Evolutionary conservation across 2,329 filamentous ascomycete genomes (phyloP).

Genomic region (Talaromyces sp.): DNA sequence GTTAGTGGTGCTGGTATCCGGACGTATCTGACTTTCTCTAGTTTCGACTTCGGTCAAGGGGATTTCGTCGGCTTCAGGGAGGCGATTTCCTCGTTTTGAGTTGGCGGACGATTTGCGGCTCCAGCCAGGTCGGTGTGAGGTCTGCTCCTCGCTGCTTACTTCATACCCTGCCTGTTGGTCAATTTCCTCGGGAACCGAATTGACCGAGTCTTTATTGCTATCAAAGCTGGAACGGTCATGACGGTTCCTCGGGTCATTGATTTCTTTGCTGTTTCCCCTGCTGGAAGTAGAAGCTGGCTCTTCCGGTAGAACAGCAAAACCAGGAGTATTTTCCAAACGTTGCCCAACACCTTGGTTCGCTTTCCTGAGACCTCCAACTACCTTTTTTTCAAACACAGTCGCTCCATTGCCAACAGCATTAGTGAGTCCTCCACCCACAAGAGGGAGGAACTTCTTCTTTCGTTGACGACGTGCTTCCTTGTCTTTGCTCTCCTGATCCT

Average conservation of each 20-base stretch:
- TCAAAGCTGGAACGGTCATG: slow-evolving; percentile 15
- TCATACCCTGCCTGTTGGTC: neutral
- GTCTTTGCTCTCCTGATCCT: slow-evolving; percentile 27
- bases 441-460: slow-evolving; percentile 40
- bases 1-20: neutral
- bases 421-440: slow-evolving; percentile 48
- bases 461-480: slow-evolving; percentile 19
- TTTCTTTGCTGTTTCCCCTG: slow-evolving; percentile 8
- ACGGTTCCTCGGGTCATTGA: slow-evolving; percentile 10
- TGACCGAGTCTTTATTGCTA: slow-evolving; percentile 6
- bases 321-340: slow-evolving; percentile 34
- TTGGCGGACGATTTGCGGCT: slow-evolving; percentile 31
- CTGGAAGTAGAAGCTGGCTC: neutral
- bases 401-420: slow-evolving; percentile 51
- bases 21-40: slow-evolving; percentile 14
- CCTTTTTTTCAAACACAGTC: slow-evolving; percentile 43
- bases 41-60: slow-evolving; percentile 31
- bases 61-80: slow-evolving; percentile 31
- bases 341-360: slow-evolving; percentile 38
- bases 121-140: slow-evolving; percentile 30
- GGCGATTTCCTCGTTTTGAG: slow-evolving; percentile 28
- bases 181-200: neutral
- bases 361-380: slow-evolving; percentile 44
- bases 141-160: neutral
- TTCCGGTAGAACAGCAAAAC: slow-evolving; percentile 26